phyloP scores from a whole-genome alignment of 768 basidiomycete species.

The Xerocomus potaroensis region DNA sequence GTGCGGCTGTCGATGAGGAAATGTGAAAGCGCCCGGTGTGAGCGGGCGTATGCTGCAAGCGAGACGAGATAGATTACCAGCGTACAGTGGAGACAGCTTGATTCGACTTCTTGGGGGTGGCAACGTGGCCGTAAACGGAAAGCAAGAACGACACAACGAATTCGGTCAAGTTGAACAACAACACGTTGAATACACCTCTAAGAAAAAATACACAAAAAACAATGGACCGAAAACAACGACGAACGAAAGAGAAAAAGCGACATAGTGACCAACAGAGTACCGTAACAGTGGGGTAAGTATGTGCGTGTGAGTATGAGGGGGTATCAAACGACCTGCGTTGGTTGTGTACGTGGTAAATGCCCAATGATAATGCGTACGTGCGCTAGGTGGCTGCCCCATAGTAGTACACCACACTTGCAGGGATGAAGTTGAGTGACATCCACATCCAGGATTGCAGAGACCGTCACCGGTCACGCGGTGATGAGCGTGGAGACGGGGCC shows the following conservation, averaged over 20 bases:
- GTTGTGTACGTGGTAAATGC: conserved; percentile 9
- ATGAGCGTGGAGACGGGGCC: conserved; percentile 18
- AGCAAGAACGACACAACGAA: background rate
- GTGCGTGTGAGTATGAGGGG: conserved; percentile 13
- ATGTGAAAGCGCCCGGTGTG: too few relatives aligned
- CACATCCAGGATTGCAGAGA: background rate
- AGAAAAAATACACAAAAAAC: too few relatives aligned
- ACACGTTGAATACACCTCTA: too few relatives aligned
- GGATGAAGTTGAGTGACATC: background rate
- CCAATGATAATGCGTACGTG: background rate
- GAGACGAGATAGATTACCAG: conserved; percentile 14
- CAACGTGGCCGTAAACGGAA: conserved; percentile 14
- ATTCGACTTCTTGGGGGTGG: conserved; percentile 2
- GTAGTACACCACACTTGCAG: background rate
- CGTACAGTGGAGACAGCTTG: conserved; percentile 29
- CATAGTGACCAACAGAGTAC: conserved; percentile 3
- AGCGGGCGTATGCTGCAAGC: background rate
- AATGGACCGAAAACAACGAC: conserved; percentile 5
- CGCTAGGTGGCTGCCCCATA: background rate
- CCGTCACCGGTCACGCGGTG: conserved; percentile 21
- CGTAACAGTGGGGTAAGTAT: conserved; percentile 9
- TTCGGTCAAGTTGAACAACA: background rate
- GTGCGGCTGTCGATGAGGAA: conserved; percentile 15
- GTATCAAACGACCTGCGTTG: conserved; percentile 30
- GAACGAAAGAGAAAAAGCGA: conserved; percentile 6